phyloP scores from a whole-genome alignment of 306 rosid genomes.

The Ziziphus jujuba region DNA sequence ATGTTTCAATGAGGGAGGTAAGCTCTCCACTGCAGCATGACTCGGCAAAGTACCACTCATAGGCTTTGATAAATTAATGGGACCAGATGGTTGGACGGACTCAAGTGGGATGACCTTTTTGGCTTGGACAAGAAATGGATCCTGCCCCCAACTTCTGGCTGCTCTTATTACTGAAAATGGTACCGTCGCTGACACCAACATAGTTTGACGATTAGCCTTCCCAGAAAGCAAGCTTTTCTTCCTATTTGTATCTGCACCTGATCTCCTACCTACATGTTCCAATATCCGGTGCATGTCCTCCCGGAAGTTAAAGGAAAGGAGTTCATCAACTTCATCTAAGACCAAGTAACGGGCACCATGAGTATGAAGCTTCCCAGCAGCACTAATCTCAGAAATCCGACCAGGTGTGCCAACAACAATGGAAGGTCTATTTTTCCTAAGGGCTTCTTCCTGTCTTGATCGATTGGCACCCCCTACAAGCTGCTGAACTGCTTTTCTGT shows the following conservation, averaged over 20 bases:
- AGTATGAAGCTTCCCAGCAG: constrained; percentile 87
- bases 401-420: constrained; percentile 97
- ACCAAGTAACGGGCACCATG: constrained; percentile 79
- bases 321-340: constrained; percentile 91
- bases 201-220: constrained; percentile 59
- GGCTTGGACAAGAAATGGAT: constrained; percentile 84
- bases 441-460: constrained; percentile 90
- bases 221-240: constrained; percentile 36
- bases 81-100: constrained; percentile 46
- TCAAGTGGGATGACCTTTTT: constrained; percentile 66
- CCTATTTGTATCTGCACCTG: constrained; percentile 45
- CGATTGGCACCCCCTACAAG: constrained; percentile 97
- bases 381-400: constrained; percentile 87
- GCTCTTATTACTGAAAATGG: constrained; percentile 92
- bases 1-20: constrained; percentile 83
- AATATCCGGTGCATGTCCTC: constrained; percentile 92
- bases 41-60: constrained; percentile 27
- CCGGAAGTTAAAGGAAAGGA: constrained; percentile 81
- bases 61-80: constrained; percentile 44
- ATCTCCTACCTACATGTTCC: constrained; percentile 83
- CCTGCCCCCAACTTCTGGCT: constrained; percentile 83
- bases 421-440: constrained; percentile 80
- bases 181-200: constrained; percentile 90
- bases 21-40: constrained; percentile 60
- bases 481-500: constrained; percentile 80